Base-by-base conservation (phyloP, 2,329 filamentous ascomycete species). In the Colletotrichum tofieldiae region DNA sequence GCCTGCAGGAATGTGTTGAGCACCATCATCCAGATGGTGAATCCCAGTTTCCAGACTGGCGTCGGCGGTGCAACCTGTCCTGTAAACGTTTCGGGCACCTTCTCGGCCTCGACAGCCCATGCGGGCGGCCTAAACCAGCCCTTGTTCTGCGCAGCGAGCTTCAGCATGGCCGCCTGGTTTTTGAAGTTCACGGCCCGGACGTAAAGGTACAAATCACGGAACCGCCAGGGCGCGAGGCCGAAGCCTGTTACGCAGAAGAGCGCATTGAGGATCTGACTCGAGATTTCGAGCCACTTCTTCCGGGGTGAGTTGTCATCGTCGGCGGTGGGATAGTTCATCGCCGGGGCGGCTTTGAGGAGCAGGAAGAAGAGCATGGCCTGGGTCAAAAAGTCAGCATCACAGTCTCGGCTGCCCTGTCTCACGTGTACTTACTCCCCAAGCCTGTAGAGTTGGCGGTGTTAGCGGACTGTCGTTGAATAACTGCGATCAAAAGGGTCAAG, bases 201-300 rank as follows among this genome's bases (percentile, higher is more conserved):
- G 49, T 74, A 78, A 35, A 49, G 54, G 43, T 75, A 75, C 20
- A 75, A 47, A 20, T 76, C 75, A 45, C 75, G 75, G 55, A 75
- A 75, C 6, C 75, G 74, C 94, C 94, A 97, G 0, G 94, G 94
- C 1, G 93, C 92, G 9, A 96, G 87, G 0, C 94, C 94, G 76
- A 97, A 96, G 0, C 92, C 94, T 0, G 94, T 95, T 4, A 97
- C 91, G 81, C 94, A 96, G 86, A 97, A 97, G 1, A 97, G 88
- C 0, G 88, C 93, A 77, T 95, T 97, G 43, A 74, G 66, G 63
- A 74, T 73, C 63, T 74, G 73, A 29, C 65, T 71, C 49, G 23
- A 41, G 37, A 74, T 74, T 18, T 74, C 71, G 5, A 74, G 32
- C 71, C 75, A 76, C 7, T 68, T 75, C 23, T 75, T 76, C 47